A percentile compares a stretch with the other conserved stretches of the same genome.
Conservation (phyloP, 2,329 filamentous ascomycete species). For the Aspergillus aculeatinus region DNA sequence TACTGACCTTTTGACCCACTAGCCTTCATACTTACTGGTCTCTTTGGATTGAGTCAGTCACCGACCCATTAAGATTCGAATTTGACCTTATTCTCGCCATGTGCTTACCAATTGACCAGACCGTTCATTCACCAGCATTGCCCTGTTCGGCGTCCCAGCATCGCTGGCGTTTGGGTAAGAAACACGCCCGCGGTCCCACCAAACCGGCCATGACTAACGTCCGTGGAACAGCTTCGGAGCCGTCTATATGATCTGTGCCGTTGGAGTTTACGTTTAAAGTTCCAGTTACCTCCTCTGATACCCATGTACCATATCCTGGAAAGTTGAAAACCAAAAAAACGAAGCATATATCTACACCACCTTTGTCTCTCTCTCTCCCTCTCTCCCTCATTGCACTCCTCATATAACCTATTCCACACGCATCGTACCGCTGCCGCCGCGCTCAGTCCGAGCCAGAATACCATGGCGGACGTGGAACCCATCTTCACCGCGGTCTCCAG, state of each 20-base stretch:
- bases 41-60: constrained; percentile 80
- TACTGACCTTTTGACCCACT: too few relatives aligned
- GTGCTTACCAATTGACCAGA: constrained; percentile 54
- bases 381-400: constrained; percentile 10
- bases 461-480: constrained; percentile 32
- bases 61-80: neutral
- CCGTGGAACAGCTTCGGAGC: constrained; percentile 70
- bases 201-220: constrained; percentile 11
- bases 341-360: constrained; percentile 23
- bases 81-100: neutral
- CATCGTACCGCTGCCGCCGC: constrained; percentile 6
- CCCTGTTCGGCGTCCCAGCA: constrained; percentile 78
- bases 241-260: constrained; percentile 98
- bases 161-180: constrained; percentile 86
- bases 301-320: constrained; percentile 36
- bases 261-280: constrained; percentile 90
- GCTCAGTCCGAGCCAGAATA: constrained; percentile 7
- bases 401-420: constrained; percentile 18
- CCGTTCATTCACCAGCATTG: constrained; percentile 74
- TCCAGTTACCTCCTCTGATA: constrained; percentile 24
- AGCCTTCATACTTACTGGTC: constrained; percentile 51
- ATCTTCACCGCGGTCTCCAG: constrained; percentile 62
- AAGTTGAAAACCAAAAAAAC: constrained; percentile 21
- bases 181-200: constrained; percentile 12
- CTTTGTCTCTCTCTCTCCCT: neutral